phyloP scores from a whole-genome alignment of 2,329 filamentous ascomycete species.

The Canariomyces notabilis region DNA sequence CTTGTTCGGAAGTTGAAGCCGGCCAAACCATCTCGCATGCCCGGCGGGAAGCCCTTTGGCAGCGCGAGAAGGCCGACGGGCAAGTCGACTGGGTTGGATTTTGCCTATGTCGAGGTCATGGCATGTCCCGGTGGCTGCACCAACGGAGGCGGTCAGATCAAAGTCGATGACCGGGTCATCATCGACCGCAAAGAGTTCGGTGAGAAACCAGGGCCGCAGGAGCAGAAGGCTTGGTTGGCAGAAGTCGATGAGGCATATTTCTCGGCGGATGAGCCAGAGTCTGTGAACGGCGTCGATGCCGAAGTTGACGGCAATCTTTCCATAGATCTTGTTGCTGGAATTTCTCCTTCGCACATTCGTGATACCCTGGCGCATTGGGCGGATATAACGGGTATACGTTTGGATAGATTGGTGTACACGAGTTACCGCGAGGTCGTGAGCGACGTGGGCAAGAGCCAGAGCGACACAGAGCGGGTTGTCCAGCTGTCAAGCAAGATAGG shows the following conservation, averaged over 20 bases:
- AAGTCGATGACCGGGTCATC: constrained; percentile 71
- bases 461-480: constrained; percentile 74
- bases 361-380: constrained; percentile 73
- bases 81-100: constrained; percentile 55
- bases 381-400: constrained; percentile 60
- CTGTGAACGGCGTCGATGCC: constrained; percentile 22
- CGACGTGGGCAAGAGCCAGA: constrained; percentile 77
- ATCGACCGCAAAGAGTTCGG: constrained; percentile 43
- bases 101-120: constrained; percentile 98
- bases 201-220: constrained; percentile 62
- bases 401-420: constrained; percentile 73
- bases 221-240: constrained; percentile 81
- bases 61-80: constrained; percentile 49
- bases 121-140: constrained; percentile 98
- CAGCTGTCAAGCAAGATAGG: constrained; percentile 87
- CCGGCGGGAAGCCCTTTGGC: constrained; percentile 62
- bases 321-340: constrained; percentile 52
- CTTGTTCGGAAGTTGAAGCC: constrained; percentile 89
- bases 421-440: constrained; percentile 90
- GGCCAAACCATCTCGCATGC: constrained; percentile 69
- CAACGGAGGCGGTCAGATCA: constrained; percentile 94
- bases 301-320: constrained; percentile 28
- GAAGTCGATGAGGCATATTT: constrained; percentile 88
- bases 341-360: constrained; percentile 62
- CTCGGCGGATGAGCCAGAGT: constrained; percentile 59